Evolutionary conservation across 345 rosid species (phyloP), one percentile per base, ranked within the genome.

Genomic region (Euphorbia pulcherrima): DNA sequence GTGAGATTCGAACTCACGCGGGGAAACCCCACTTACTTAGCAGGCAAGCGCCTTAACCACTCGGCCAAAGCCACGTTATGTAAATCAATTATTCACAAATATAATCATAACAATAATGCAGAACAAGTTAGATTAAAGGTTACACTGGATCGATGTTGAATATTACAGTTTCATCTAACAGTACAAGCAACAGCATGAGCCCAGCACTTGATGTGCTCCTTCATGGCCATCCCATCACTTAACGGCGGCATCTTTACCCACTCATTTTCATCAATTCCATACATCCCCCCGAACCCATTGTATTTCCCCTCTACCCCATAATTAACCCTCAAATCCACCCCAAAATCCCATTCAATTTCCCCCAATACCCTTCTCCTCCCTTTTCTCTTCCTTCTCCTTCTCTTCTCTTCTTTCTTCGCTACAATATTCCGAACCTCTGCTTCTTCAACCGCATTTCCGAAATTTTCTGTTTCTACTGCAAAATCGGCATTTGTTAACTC

Each of bases 121-220:
- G 56, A 4, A 26, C 26, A 12, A 20, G 74, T 62, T 53, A 62
- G 62, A 24, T 41, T 27, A 50, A 53, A n/a, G n/a, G n/a, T 33
- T 33, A 63, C 48, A 44, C 53, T 2, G 13, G 50, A 7, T 41
- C 23, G 9, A 55, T 16, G 46, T 57, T 16, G 13, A 69, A 6
- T 27, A 8, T 10, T 3, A 8, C 21, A 29, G 5, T 0, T 63
- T 56, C 63, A 84, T 60, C 74, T 79, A 72, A 84, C 82, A 35
- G 81, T 78, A 24, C 78, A 69, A 33, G 92, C 89, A 4, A 84
- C 92, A 17, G 86, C 87, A 50, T 78, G 60, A 60, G 88, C 89
- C 92, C 89, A 84, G 11, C 82, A 81, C 70, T 75, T 84, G 70
- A 87, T 86, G 26, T 83, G 87, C 68, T 81, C 74, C 65, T 83